These are phyloP conservation scores for Coemansia sp. DNA, from an alignment of 192 early-diverging fungal genomes.

Conservation along the genomic window DNA sequence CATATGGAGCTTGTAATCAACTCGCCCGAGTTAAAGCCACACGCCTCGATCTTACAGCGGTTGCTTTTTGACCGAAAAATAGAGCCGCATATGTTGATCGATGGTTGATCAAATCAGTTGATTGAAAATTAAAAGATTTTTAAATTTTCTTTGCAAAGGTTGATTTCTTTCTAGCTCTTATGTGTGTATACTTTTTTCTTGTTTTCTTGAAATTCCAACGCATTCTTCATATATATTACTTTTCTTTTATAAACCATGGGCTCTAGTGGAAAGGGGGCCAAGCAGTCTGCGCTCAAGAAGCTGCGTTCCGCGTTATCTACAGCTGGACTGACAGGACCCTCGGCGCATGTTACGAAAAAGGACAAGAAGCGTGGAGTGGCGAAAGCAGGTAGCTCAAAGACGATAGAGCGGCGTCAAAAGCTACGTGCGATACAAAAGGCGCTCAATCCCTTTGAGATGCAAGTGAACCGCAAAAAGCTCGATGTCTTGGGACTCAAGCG, in stretches of 20 bases:
- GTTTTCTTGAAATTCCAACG: not conserved
- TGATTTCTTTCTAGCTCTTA: not conserved
- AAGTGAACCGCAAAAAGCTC: conserved; percentile 80
- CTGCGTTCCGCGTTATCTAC: conserved; percentile 79
- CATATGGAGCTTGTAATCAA: too few species aligned
- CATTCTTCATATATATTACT: not conserved
- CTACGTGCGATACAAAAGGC: conserved; percentile 47
- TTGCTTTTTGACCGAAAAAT: too few species aligned
- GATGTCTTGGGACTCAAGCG: conserved; percentile 82
- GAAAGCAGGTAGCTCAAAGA: conserved; percentile 51
- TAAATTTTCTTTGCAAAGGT: not conserved
- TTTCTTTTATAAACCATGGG: not conserved
- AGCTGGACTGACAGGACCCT: conserved; percentile 77
- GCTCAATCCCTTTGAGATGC: conserved; percentile 92
- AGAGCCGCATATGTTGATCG: too few species aligned
- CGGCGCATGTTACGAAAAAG: conserved; percentile 64
- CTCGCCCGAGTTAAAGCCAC: too few species aligned
- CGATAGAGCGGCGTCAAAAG: conserved; percentile 37
- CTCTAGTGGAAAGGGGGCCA: conserved; percentile 16
- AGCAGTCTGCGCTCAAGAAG: conserved; percentile 79
- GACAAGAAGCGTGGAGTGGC: conserved; percentile 69
- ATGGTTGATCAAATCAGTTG: conserved; percentile 10
- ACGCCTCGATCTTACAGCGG: too few species aligned
- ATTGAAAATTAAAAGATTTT: not conserved
- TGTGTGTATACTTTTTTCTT: too few species aligned